Conservation (phyloP, 768 basidiomycete species). For the Pholiota microspora region DNA sequence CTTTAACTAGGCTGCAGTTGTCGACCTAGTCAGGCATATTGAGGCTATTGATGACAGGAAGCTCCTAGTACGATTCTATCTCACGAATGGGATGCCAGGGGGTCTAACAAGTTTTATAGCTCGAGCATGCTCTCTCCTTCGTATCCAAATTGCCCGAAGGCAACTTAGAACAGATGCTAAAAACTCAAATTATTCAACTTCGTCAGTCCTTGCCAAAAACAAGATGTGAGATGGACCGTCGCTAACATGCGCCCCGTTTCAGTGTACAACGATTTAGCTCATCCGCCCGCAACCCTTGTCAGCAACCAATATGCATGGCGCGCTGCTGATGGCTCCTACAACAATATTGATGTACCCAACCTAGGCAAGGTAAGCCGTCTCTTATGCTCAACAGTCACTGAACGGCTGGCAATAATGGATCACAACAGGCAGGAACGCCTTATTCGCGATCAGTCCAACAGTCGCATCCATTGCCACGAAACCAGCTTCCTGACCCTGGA, state of each 20-base stretch:
- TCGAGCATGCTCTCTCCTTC: conserved; percentile 67
- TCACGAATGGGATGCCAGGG: neutral
- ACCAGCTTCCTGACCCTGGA: conserved; percentile 76
- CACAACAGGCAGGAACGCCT: conserved; percentile 67
- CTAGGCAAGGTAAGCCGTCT: conserved; percentile 54
- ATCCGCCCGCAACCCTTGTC: conserved; percentile 72
- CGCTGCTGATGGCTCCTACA: conserved; percentile 72
- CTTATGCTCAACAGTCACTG: neutral
- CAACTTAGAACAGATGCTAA: conserved; percentile 30
- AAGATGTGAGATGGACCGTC: neutral
- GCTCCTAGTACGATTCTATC: conserved; percentile 51
- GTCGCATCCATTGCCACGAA: conserved; percentile 55
- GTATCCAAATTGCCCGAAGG: conserved; percentile 59
- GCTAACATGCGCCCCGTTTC: neutral
- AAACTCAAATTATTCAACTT: conserved; percentile 51
- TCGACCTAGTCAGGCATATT: conserved; percentile 60
- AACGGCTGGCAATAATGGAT: neutral
- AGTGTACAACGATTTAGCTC: conserved; percentile 84
- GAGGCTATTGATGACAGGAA: conserved; percentile 76
- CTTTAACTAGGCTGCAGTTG: conserved; percentile 48
- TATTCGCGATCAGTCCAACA: conserved; percentile 86
- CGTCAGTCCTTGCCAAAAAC: conserved; percentile 42
- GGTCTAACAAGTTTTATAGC: conserved; percentile 36
- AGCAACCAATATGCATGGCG: conserved; percentile 66
- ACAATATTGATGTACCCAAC: conserved; percentile 68